Base-by-base conservation (phyloP, 192 early-diverging fungal species). In the Paraglomus brasilianum region DNA sequence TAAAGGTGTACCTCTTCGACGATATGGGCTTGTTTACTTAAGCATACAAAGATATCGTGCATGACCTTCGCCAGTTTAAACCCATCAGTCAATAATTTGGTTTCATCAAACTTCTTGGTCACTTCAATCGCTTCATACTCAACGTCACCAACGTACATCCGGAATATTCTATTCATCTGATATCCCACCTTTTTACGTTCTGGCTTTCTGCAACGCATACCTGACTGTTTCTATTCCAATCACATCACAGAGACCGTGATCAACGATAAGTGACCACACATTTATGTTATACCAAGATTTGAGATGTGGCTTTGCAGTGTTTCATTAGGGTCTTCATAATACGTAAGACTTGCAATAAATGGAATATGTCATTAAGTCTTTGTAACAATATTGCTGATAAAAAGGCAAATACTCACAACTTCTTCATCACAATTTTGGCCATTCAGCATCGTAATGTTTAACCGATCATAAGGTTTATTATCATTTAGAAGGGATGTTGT, bases 331-430 rank as follows among this genome's bases (percentile, higher is more conserved):
- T 70, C 59, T 63, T 71, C 70, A 51, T 42, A 63, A 60, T 63
- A 51, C n/a, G 45, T 50, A 63, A 71, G 70, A 60, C 70, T 71
- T 50, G 61, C 63, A 63, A 40, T 52, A 71, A 63, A 71, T 44
- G 36, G 38, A 43, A 49, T 63, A 61, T 63, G 51, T 71, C 44
- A 71, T 48, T 44, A 63, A 71, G 41, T 24, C 39, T 51, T 49
- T 52, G n/a, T 30, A 21, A 19, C 14, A 48, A 41, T 30, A 30
- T 52, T 11, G 3, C 24, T 21, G 14, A 48, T 42, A 59, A 70
- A n/a, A 70, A 45, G 30, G 43, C 21, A 70, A 51, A 62, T 60
- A 58, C 68, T 55, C 22, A 71, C 70, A 61, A 52, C 42, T 71
- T 71, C 38, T 48, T 47, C 47, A 71, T 61, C 21, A 71, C 59